Base-by-base conservation (phyloP, 768 basidiomycete species). In the Mycena galopus region DNA sequence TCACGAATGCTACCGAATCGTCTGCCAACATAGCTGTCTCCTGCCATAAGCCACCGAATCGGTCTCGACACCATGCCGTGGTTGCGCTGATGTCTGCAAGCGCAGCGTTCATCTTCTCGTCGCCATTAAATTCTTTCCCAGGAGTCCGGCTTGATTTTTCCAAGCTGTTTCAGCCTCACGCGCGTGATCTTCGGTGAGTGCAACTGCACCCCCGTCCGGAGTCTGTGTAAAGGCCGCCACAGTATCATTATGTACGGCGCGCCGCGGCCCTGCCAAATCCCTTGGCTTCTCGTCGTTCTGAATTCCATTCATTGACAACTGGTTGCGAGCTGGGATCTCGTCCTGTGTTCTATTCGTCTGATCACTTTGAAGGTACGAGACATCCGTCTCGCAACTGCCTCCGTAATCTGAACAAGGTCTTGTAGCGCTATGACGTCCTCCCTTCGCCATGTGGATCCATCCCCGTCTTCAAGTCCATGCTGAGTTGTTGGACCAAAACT, bases 401-500 rank as follows among this genome's bases (percentile, higher is more conserved):
- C 39, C 39, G 60, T n/a, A 17, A 61, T 61, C 60, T 44, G 25
- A 61, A 61, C 39, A 14, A 61, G 42, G 23, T 42, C 60, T 14
- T 44, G 60, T 27, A 61, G 60, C 5, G 12, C 19, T 39, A 61
- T 44, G 37, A 17, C 37, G 39, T 44, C 60, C 37, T 61, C 60
- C 25, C 21, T 61, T 27, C 37, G 35, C 42, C 39, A 4, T 27
- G 37, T 61, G 30, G 23, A 14, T 39, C 23, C 39, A 39, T 27
- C 23, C 39, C 14, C 59, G 16, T 61, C 25, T 32, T 2, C 23
- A 29, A 44, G 11, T 27, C 59, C 42, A 44, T 32, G 42, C 61
- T 23, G 44, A 62, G 61, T 33, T 62, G 61, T 23, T 47, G 61
- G 42, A 62, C 21, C 29, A 62, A 44, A 25, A 62, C 42, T 32